These are phyloP conservation scores for Cladophialophora immunda DNA, from an alignment of 2,329 filamentous ascomycete genomes.

Conservation along the genomic window DNA sequence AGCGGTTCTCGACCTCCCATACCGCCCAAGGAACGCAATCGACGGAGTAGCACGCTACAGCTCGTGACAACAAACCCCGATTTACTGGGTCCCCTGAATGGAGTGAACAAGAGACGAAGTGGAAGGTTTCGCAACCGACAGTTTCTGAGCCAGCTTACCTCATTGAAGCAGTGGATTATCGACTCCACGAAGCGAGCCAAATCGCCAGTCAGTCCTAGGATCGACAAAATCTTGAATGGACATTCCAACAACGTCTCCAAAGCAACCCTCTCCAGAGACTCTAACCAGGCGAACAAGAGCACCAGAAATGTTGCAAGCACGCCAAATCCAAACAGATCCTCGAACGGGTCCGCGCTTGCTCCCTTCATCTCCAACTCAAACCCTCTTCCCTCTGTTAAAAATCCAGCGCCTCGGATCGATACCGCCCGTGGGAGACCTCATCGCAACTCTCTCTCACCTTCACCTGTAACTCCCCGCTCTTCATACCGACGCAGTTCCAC, in stretches of 20 bases:
- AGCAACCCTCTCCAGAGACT: slow-evolving; percentile 12
- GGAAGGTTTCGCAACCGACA: slow-evolving; percentile 37
- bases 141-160: slow-evolving; percentile 69
- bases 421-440: slow-evolving; percentile 40
- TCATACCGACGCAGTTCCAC: slow-evolving; percentile 83
- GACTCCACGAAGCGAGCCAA: slow-evolving; percentile 71
- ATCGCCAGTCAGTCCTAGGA: slow-evolving; percentile 56
- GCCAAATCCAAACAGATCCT: slow-evolving; percentile 28
- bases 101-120: slow-evolving; percentile 56
- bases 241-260: slow-evolving; percentile 19
- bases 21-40: slow-evolving; percentile 86
- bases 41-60: slow-evolving; percentile 84
- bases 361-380: slow-evolving; percentile 33
- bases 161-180: slow-evolving; percentile 76
- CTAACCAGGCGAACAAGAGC: slow-evolving; percentile 12
- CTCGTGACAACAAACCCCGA: slow-evolving; percentile 77
- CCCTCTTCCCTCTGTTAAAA: slow-evolving; percentile 30
- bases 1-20: slow-evolving; percentile 82
- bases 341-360: slow-evolving; percentile 36
- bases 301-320: slow-evolving; percentile 10
- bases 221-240: slow-evolving; percentile 29
- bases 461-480: slow-evolving; percentile 85
- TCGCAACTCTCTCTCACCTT: slow-evolving; percentile 83
- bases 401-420: slow-evolving; percentile 36
- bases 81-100: slow-evolving; percentile 63